These are phyloP conservation scores for Lobosporangium transversale DNA, from an alignment of 192 early-diverging fungal species.

Conservation along the genomic window DNA sequence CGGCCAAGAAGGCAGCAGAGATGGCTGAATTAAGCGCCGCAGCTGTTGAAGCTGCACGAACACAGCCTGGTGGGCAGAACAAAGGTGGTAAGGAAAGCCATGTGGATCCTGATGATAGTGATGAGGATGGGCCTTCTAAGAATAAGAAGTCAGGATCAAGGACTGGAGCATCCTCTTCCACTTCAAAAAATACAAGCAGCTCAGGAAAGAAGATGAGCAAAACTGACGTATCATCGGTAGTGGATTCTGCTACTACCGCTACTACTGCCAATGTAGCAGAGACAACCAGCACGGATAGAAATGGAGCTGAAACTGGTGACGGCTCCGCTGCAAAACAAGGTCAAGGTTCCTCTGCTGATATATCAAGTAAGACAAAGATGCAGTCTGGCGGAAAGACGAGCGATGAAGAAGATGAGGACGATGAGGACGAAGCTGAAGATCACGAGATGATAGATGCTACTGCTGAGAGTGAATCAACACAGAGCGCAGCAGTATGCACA, in stretches of 20 bases:
- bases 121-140: conserved; percentile 20
- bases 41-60: conserved; percentile 42
- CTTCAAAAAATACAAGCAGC: background rate
- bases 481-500: background rate
- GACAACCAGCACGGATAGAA: background rate
- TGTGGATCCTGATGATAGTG: conserved; percentile 41
- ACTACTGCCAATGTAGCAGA: background rate
- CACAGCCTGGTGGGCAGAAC: conserved; percentile 37
- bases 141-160: conserved; percentile 14
- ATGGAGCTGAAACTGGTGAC: too few species aligned
- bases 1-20: conserved; percentile 7
- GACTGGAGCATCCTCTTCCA: background rate
- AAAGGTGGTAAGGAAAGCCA: conserved; percentile 39
- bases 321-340: too few species aligned
- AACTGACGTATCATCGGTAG: background rate
- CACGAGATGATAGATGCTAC: conserved; percentile 37
- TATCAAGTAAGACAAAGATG: background rate
- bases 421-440: conserved; percentile 29
- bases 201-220: conserved; percentile 5
- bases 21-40: conserved; percentile 39
- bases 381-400: conserved; percentile 1
- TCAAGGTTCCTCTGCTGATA: too few species aligned
- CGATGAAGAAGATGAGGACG: conserved; percentile 27
- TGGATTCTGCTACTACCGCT: background rate
- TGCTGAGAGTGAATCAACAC: background rate